phyloP scores from a whole-genome alignment of 1,284 basidiomycete genomes.

The Heterobasidion parviporum region DNA sequence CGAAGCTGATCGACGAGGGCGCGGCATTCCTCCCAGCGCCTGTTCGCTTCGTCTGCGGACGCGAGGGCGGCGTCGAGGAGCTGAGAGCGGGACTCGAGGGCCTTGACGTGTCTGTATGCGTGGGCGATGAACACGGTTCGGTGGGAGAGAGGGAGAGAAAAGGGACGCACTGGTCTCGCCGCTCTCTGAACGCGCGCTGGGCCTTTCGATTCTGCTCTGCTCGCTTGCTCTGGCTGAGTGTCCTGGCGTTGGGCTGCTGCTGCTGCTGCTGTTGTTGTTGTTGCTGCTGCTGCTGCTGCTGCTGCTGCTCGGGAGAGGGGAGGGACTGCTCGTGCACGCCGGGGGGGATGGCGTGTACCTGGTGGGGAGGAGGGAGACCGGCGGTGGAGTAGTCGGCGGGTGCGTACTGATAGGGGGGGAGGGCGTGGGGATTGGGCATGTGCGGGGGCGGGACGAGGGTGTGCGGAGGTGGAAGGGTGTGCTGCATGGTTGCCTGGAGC shows the following conservation, averaged over 20 bases:
- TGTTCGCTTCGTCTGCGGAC: conserved; percentile 76
- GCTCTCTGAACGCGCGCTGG: conserved; percentile 76
- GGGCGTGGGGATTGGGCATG: conserved; percentile 12
- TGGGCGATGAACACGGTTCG: neutral
- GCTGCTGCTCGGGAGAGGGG: conserved; percentile 17
- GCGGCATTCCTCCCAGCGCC: conserved; percentile 80
- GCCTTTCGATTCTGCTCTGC: conserved; percentile 85
- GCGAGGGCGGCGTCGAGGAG: conserved; percentile 74
- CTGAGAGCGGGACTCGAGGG: conserved; percentile 73
- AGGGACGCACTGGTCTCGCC: conserved; percentile 69
- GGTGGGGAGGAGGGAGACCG: conserved; percentile 17
- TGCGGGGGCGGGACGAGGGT: conserved; percentile 9
- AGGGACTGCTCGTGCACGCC: conserved; percentile 18
- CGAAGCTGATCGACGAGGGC: conserved; percentile 74
- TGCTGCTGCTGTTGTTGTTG: conserved; percentile 12
- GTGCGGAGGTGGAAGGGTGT: conserved; percentile 16
- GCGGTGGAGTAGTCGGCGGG: conserved; percentile 14
- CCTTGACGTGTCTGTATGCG: conserved; percentile 63
- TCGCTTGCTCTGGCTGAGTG: conserved; percentile 68
- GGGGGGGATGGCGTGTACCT: conserved; percentile 18
- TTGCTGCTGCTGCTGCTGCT: conserved; percentile 22
- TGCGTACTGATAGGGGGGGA: conserved; percentile 34
- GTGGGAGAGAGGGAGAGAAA: neutral
- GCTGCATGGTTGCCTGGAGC: conserved; percentile 20
- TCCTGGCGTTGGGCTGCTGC: conserved; percentile 20